Evolutionary conservation across 2,329 filamentous ascomycete genomes (phyloP).

Genomic region (Lecanicillium sp.): DNA sequence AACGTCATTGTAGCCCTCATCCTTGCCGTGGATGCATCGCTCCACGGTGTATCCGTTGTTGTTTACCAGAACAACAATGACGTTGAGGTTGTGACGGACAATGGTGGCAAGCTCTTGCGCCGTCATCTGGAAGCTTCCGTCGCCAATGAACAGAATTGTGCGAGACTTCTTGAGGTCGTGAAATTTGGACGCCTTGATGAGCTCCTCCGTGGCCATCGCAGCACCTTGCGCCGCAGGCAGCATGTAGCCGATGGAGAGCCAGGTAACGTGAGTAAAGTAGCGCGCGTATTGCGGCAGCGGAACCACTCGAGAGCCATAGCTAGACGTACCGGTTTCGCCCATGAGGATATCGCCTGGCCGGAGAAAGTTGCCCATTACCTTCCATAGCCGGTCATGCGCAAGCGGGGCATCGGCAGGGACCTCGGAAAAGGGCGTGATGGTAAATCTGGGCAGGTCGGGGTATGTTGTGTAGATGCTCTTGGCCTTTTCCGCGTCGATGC

Average conservation of each 20-base stretch:
- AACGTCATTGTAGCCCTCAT: constrained; percentile 49
- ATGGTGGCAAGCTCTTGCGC: constrained; percentile 61
- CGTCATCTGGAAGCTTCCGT: constrained; percentile 61
- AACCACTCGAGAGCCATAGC: constrained; percentile 47
- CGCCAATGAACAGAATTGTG: constrained; percentile 54
- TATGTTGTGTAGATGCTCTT: constrained; percentile 21
- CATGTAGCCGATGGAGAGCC: constrained; percentile 57
- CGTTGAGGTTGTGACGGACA: constrained; percentile 45
- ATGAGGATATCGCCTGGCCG: constrained; percentile 49
- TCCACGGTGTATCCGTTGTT: constrained; percentile 57
- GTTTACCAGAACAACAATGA: constrained; percentile 49
- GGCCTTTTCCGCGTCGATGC: constrained; percentile 20
- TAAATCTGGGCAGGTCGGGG: constrained; percentile 24
- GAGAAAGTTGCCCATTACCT: constrained; percentile 39
- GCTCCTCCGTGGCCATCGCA: constrained; percentile 47
- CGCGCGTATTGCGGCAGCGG: constrained; percentile 42
- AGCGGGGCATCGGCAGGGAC: constrained; percentile 29
- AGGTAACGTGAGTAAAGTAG: constrained; percentile 47
- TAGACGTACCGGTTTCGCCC: constrained; percentile 52
- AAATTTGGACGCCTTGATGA: constrained; percentile 20
- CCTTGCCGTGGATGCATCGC: constrained; percentile 48
- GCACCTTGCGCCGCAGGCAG: constrained; percentile 51
- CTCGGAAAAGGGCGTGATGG: constrained; percentile 16
- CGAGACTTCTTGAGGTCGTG: constrained; percentile 20
- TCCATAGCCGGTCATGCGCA: constrained; percentile 44